Evolutionary conservation across 768 basidiomycete genomes (phyloP).

Genomic region (Hygrocybe punicea): DNA sequence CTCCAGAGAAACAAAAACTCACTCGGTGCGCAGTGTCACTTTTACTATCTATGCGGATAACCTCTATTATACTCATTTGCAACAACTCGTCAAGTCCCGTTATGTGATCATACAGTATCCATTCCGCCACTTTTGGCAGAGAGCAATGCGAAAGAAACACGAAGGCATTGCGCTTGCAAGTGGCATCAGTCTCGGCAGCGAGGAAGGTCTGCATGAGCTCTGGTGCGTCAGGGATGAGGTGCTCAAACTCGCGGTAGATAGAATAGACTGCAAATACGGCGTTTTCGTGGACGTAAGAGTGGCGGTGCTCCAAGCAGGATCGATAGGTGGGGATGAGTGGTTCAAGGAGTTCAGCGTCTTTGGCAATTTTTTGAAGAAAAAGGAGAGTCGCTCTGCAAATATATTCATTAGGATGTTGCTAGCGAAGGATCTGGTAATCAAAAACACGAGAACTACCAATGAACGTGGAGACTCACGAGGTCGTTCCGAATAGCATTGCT

Average conservation of each 20-base stretch:
- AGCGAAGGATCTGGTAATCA: constrained; percentile 6
- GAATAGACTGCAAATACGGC: constrained; percentile 95
- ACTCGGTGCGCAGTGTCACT: constrained; percentile 80
- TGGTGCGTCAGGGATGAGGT: constrained; percentile 93
- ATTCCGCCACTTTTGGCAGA: constrained; percentile 89
- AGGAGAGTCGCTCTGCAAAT: constrained; percentile 97
- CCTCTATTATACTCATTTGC: constrained; percentile 95
- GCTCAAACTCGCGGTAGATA: constrained; percentile 91
- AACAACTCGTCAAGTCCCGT: constrained; percentile 81
- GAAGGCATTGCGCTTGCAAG: constrained; percentile 96
- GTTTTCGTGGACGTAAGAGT: constrained; percentile 97
- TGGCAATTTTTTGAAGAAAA: constrained; percentile 94
- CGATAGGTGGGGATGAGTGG: constrained; percentile 93
- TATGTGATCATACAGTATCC: constrained; percentile 84
- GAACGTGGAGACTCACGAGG: constrained; percentile 54
- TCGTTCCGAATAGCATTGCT: constrained; percentile 98
- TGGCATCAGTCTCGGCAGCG: constrained; percentile 90
- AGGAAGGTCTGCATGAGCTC: constrained; percentile 97
- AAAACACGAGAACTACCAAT: background rate
- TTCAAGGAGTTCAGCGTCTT: constrained; percentile 91
- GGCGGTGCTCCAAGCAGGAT: constrained; percentile 92
- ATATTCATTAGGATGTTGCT: constrained; percentile 99
- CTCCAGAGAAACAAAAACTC: constrained; percentile 26
- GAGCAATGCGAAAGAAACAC: constrained; percentile 86
- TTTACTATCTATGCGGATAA: constrained; percentile 87